Evolutionary conservation across 2,329 filamentous ascomycete genomes (phyloP).

Genomic region (Zasmidium citrigriseum): DNA sequence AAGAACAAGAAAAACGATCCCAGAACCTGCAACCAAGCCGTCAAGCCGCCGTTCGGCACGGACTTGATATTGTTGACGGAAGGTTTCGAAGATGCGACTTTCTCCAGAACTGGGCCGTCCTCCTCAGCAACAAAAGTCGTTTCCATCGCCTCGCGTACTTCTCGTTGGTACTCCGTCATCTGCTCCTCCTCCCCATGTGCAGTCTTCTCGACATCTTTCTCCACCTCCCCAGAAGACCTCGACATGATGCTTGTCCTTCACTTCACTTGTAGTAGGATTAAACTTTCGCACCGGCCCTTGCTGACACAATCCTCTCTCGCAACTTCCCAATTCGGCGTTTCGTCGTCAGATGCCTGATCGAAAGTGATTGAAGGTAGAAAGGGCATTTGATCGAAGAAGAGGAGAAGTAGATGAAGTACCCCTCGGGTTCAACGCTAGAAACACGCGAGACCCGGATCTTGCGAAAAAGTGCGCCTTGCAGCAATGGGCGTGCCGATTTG

Average conservation of each 20-base stretch:
- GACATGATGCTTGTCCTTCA: not conserved
- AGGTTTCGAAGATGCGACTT: constrained; percentile 28
- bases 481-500: not conserved
- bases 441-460: not conserved
- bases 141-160: constrained; percentile 4
- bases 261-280: no score
- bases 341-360: no score
- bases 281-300: not conserved
- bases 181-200: not conserved
- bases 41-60: constrained; percentile 49
- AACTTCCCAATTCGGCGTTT: not conserved
- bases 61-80: constrained; percentile 44
- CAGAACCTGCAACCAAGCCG: constrained; percentile 51
- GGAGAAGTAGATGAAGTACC: not conserved
- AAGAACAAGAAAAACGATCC: constrained; percentile 52
- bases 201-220: not conserved
- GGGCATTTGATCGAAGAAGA: not conserved
- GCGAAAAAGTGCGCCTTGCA: no score
- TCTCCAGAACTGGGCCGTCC: constrained; percentile 14
- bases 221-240: not conserved
- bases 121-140: constrained; percentile 1
- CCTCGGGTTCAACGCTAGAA: not conserved
- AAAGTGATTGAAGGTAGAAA: not conserved
- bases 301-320: not conserved
- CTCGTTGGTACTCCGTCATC: not conserved